Evolutionary conservation across 2,329 filamentous ascomycete species (phyloP), one percentile per base, ranked within the genome.

Genomic region (Penicillium griseofulvum): DNA sequence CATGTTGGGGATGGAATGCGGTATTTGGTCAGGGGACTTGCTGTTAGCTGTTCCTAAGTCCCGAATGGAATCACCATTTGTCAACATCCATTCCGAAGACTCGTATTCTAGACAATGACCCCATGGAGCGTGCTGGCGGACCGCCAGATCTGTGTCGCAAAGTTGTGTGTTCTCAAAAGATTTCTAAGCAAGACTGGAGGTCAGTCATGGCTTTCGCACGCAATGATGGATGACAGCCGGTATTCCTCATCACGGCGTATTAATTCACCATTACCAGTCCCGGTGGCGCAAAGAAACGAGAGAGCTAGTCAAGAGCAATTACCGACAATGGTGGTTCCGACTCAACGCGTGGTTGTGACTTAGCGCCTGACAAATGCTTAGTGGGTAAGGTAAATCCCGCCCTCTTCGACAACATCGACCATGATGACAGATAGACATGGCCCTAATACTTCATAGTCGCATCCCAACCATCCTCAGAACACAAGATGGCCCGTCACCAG

Each of bases 231-330:
- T n/a, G 64, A 36, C 2, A 65, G 44, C 1, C 61, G 62, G 22
- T 61, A 65, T 56, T 68, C 61, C 17, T 65, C 64, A 31, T 63
- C 64, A 17, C 56, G 54, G 16, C 37, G 38, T 54, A 60, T 61
- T 4, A 5, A 51, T 36, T 54, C 44, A 19, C 43, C 45, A 41
- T 54, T n/a, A 41, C 10, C 57, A 2, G 2, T 16, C 0, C 37
- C n/a, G n/a, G n/a, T n/a, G n/a, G n/a, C n/a, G n/a, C n/a, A n/a
- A n/a, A 22, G 22, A 22, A 22, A 22, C 22, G 22, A 22, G 22
- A 22, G 4, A 22, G 22, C 3, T 22, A 22, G 22, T 22, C 4
- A 4, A 22, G 22, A 22, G 22, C 22, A 4, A 22, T 4, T 4
- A 2, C 22, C 2, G 22, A 22, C 22, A 22, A 22, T 22, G 22